A percentile compares a stretch with the other conserved stretches of the same genome.
These are phyloP conservation scores for Fusarium longipes DNA, from an alignment of 2,329 filamentous ascomycete species.

Conservation along the genomic window DNA sequence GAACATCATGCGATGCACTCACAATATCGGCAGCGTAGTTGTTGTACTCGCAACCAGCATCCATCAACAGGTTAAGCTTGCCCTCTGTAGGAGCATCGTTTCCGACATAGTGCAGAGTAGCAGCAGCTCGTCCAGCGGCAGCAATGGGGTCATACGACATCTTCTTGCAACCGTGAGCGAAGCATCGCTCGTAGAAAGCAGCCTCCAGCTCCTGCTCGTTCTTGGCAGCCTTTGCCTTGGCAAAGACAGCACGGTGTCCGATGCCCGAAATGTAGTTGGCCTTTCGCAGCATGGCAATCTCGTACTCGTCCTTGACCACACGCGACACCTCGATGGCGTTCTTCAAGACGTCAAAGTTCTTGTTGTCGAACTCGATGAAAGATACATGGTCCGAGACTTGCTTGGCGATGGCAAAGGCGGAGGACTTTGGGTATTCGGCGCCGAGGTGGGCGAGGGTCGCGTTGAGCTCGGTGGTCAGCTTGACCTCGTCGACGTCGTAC, in stretches of 20 bases:
- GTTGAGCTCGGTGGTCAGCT: conserved; percentile 79
- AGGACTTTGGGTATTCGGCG: conserved; percentile 51
- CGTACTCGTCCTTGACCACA: conserved; percentile 79
- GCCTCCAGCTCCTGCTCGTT: conserved; percentile 89
- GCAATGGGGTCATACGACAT: conserved; percentile 92
- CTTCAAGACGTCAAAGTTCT: conserved; percentile 67
- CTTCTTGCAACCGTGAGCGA: conserved; percentile 79
- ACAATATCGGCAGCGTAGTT: conserved; percentile 78
- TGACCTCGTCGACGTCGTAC: conserved; percentile 86
- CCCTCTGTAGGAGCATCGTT: conserved; percentile 77
- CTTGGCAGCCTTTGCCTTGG: conserved; percentile 69
- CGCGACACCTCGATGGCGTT: conserved; percentile 75
- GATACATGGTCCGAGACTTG: conserved; percentile 79
- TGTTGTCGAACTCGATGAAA: conserved; percentile 76
- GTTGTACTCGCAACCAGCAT: conserved; percentile 82
- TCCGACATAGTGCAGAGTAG: conserved; percentile 87
- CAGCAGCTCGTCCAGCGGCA: conserved; percentile 81
- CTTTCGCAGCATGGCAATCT: conserved; percentile 77
- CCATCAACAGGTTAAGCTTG: conserved; percentile 84
- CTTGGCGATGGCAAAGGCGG: conserved; percentile 80
- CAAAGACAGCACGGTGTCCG: conserved; percentile 72
- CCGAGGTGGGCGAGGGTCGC: conserved; percentile 70
- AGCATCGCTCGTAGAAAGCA: conserved; percentile 79
- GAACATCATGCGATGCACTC: conserved; percentile 40
- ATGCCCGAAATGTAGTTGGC: conserved; percentile 77